Conservation (phyloP, 164 flowering plant genomes). For the Paratinospora sagittata region DNA sequence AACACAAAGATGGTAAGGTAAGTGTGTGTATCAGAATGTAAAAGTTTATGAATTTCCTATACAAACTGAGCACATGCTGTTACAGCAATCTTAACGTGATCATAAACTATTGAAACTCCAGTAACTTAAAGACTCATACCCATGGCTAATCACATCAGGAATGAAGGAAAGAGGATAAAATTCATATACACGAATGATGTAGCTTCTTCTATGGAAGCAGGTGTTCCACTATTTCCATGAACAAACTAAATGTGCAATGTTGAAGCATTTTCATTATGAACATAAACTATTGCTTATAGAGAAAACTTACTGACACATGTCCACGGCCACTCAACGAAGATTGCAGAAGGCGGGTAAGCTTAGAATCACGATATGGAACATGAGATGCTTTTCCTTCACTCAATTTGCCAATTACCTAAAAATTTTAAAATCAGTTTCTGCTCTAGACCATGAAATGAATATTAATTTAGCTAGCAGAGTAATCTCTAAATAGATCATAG, state of each 20-base stretch:
- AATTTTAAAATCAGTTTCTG: constrained; percentile 19
- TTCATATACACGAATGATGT: not conserved
- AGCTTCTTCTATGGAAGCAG: not conserved
- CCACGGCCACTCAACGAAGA: constrained; percentile 97
- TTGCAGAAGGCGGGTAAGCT: constrained; percentile 95
- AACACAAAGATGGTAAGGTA: not conserved
- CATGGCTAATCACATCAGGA: not conserved
- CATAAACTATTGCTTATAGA: not conserved
- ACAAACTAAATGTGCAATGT: not conserved
- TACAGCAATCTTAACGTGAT: not conserved
- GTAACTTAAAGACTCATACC: not conserved
- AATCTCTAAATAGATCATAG: no score
- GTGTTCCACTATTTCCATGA: not conserved
- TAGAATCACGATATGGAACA: constrained; percentile 98
- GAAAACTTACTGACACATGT: constrained; percentile 87
- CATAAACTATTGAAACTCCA: not conserved
- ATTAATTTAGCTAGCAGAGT: no score
- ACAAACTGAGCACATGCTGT: not conserved
- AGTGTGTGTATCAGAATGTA: not conserved
- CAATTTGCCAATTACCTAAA: constrained; percentile 94
- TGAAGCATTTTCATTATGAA: constrained; percentile 6
- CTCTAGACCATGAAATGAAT: not conserved
- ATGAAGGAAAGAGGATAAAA: not conserved
- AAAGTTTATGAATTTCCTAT: no score
- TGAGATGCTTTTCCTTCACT: constrained; percentile 97